Conservation (phyloP, 2,329 filamentous ascomycete genomes). For the Diaporthe citri region DNA sequence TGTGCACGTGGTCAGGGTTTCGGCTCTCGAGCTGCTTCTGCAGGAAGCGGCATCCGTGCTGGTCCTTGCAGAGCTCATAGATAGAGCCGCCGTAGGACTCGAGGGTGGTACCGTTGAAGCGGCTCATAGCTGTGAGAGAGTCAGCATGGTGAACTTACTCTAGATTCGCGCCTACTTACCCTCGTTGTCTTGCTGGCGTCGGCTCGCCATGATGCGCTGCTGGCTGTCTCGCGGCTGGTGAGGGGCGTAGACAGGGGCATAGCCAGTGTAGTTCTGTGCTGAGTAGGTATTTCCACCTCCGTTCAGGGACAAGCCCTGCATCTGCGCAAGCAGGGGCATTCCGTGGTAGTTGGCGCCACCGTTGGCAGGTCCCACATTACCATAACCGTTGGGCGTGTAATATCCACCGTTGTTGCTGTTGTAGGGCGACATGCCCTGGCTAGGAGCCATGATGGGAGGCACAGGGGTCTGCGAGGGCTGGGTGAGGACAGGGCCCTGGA, state of each 20-base stretch:
- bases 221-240: conserved; percentile 75
- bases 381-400: conserved; percentile 48
- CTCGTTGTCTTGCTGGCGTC: conserved; percentile 80
- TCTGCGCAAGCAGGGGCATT: conserved; percentile 75
- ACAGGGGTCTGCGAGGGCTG: conserved; percentile 39
- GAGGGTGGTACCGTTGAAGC: conserved; percentile 85
- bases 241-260: conserved; percentile 64
- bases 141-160: conserved; percentile 47
- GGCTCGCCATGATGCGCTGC: conserved; percentile 79
- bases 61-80: conserved; percentile 94
- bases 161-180: conserved; percentile 58
- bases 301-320: conserved; percentile 75
- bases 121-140: conserved; percentile 71
- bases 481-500: conserved; percentile 28
- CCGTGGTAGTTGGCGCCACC: conserved; percentile 46
- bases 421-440: conserved; percentile 45
- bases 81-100: conserved; percentile 87
- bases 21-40: conserved; percentile 98
- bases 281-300: conserved; percentile 64
- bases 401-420: conserved; percentile 47
- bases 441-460: conserved; percentile 47
- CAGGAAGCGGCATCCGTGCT: conserved; percentile 95
- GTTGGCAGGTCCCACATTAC: conserved; percentile 39
- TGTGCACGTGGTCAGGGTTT: conserved; percentile 83
- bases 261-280: conserved; percentile 70